Base-by-base conservation (phyloP, 2,329 filamentous ascomycete genomes). In the Monosporascus sp. region DNA sequence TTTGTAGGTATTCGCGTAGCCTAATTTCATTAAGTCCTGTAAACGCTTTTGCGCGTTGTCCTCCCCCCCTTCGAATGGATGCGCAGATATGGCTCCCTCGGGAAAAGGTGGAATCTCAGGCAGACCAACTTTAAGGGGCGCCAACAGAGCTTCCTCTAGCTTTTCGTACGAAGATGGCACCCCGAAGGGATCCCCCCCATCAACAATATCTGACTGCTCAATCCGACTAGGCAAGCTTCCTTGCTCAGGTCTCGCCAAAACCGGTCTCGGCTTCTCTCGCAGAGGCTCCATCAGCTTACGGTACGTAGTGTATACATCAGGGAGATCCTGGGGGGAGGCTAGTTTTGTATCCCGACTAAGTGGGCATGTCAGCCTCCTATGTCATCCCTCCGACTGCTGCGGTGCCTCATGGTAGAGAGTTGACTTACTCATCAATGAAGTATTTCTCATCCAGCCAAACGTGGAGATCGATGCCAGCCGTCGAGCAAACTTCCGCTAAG, bases 381-480 rank as follows among this genome's bases (percentile, higher is more conserved):
- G 15, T 31, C 5, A 18, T 25, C 39, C 24, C 44, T 59, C 7
- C 57, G 51, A 14, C 31, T 4, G 36, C 7, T 50, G 31, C n/a
- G 38, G 11, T 17, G 15, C 11, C 14, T 24, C 4, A 18, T 24
- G 48, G 9, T 1, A 5, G 2, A 47, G 15, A 7, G 46, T 7
- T 15, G 24, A 80, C 87, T 70, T 73, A 92, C 89, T 92, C 87
- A 62, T 92, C 86, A 49, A 92, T 77, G 55, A 85, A 85, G 60
- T 89, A 92, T 66, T 92, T 93, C 68, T 91, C 88, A 61, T 93
- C 88, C 0, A 70, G 68, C 82, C 85, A 91, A 1, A 84, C 54
- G 65, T 81, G 80, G 66, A 90, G 89, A 1, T 82, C 76, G 4
- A 84, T 73, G 1, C 74, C 75, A 3, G 77, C 70, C 14, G 76